These are phyloP conservation scores for Plasmodium reichenowi DNA, from an alignment of 169 alveolate species.

Conservation along the genomic window DNA sequence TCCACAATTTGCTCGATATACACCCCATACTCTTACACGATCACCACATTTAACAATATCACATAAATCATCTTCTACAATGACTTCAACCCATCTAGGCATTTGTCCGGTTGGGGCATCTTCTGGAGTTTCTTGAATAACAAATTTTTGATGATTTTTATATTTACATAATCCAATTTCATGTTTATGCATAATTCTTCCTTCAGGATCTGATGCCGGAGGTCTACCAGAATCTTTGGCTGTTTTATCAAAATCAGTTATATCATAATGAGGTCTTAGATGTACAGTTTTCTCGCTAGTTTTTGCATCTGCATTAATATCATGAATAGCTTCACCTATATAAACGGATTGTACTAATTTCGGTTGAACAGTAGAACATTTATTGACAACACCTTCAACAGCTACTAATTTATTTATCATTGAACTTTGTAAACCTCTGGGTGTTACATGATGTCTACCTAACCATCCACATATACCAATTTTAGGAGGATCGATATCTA, in stretches of 20 bases:
- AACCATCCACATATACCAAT: constrained; percentile 96
- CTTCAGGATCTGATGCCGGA: constrained; percentile 84
- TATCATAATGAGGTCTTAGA: constrained; percentile 85
- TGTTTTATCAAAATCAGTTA: constrained; percentile 83
- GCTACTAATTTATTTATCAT: constrained; percentile 93
- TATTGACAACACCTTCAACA: constrained; percentile 97
- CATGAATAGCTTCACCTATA: constrained; percentile 92
- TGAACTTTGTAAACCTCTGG: constrained; percentile 96
- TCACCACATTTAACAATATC: constrained; percentile 87
- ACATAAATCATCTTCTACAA: constrained; percentile 95
- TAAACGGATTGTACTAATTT: constrained; percentile 93
- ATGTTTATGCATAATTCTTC: constrained; percentile 84
- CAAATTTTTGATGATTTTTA: constrained; percentile 93
- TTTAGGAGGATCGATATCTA: constrained; percentile 82
- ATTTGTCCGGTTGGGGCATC: constrained; percentile 98
- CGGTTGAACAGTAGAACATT: constrained; percentile 94
- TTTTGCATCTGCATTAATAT: constrained; percentile 83
- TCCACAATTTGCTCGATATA: constrained; percentile 92
- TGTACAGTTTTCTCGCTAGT: constrained; percentile 89
- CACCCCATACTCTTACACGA: constrained; percentile 98
- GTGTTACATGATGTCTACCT: constrained; percentile 97
- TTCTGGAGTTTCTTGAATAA: constrained; percentile 98
- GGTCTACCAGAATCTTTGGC: constrained; percentile 82
- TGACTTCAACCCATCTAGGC: constrained; percentile 96
- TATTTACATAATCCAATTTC: constrained; percentile 96